These are phyloP conservation scores for Pseudocercospora cruenta DNA, from an alignment of 2,329 filamentous ascomycete species.

Conservation along the genomic window DNA sequence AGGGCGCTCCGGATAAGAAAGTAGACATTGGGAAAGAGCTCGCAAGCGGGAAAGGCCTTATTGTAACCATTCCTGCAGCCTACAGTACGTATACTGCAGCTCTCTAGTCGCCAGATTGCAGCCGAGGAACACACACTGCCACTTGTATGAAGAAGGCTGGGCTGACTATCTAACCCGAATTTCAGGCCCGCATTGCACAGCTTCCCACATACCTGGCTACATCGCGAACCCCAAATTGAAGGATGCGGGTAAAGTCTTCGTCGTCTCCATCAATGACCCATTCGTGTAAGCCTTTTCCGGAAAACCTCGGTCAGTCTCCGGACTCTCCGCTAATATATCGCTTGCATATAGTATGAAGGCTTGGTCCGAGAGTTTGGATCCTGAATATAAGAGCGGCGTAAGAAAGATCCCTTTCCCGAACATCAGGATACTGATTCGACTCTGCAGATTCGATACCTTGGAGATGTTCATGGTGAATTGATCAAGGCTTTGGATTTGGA, in stretches of 20 bases:
- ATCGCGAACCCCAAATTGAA: slow-evolving; percentile 78
- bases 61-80: slow-evolving; percentile 75
- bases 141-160: too few species aligned
- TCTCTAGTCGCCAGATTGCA: not conserved
- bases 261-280: slow-evolving; percentile 89
- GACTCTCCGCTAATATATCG: not conserved
- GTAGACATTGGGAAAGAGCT: slow-evolving; percentile 83
- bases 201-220: slow-evolving; percentile 81
- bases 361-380: slow-evolving; percentile 79
- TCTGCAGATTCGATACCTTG: slow-evolving; percentile 91
- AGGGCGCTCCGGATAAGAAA: slow-evolving; percentile 87
- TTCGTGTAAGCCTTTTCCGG: slow-evolving; percentile 68
- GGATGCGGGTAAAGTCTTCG: slow-evolving; percentile 77
- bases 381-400: slow-evolving; percentile 74
- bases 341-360: slow-evolving; percentile 68
- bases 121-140: not conserved
- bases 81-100: slow-evolving; percentile 39
- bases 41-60: slow-evolving; percentile 67
- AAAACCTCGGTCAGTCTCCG: slow-evolving; percentile 3
- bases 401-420: too few species aligned
- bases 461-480: slow-evolving; percentile 77
- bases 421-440: too few species aligned
- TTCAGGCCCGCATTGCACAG: slow-evolving; percentile 63
- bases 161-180: too few species aligned
- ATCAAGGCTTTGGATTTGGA: slow-evolving; percentile 80